Percentiles rank a stretch among this genome's conserved stretches.
Conservation (phyloP, 108 stramenopile genomes). For the Aurantiochytrium sp. region DNA sequence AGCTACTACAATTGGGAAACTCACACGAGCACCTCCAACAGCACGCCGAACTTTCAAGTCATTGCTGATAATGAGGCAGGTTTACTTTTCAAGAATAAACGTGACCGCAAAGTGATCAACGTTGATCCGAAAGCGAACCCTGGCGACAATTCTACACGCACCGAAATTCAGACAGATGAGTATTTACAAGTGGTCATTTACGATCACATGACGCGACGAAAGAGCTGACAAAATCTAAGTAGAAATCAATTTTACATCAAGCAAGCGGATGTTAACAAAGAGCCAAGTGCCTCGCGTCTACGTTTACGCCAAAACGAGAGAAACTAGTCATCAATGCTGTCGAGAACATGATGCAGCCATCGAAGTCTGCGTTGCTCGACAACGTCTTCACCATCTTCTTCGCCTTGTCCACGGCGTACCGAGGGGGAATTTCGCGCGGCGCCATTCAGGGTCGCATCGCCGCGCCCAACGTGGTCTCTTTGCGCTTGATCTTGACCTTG, state of each 20-base stretch:
- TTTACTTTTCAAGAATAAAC: conserved; percentile 61
- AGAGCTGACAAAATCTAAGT: conserved; percentile 20
- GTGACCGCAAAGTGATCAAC: conserved; percentile 58
- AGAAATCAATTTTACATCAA: too few species aligned
- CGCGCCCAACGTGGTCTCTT: too few species aligned
- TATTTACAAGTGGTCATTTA: conserved; percentile 53
- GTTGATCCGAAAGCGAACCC: conserved; percentile 50
- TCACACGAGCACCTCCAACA: conserved; percentile 48
- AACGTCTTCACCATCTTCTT: too few species aligned
- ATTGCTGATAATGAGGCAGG: conserved; percentile 55
- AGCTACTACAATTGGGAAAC: conserved; percentile 65
- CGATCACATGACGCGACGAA: conserved; percentile 51
- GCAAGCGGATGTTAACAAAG: background rate
- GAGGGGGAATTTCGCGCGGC: too few species aligned
- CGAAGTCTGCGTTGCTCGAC: background rate
- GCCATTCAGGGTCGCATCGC: too few species aligned
- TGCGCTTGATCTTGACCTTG: too few species aligned
- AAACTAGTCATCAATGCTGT: background rate
- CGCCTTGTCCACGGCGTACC: too few species aligned
- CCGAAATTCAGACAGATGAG: conserved; percentile 44
- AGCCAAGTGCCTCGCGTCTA: too few species aligned
- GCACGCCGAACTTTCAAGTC: conserved; percentile 57
- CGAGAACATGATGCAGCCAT: background rate
- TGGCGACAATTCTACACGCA: conserved; percentile 54
- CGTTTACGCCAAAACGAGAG: background rate